These are phyloP conservation scores for Globisporangium polare DNA, from an alignment of 352 stramenopile species.

Conservation along the genomic window DNA sequence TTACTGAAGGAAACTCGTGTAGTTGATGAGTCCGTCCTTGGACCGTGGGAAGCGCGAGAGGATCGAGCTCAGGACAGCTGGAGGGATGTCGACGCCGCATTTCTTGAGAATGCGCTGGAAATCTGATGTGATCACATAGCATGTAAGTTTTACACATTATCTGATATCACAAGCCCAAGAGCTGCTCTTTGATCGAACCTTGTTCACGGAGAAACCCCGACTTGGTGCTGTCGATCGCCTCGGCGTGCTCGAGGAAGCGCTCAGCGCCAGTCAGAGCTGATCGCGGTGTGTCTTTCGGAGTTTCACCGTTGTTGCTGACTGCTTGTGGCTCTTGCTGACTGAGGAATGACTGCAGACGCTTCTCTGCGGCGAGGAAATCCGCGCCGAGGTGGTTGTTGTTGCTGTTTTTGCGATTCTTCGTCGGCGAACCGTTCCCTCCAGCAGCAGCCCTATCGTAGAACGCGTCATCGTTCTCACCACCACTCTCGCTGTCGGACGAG, in stretches of 20 bases:
- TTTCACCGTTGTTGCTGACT: background rate
- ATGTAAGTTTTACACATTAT: no score
- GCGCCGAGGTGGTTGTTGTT: constrained; percentile 18
- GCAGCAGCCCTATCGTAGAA: background rate
- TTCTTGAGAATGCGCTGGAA: constrained; percentile 32
- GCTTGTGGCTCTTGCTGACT: background rate
- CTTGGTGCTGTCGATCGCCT: constrained; percentile 30
- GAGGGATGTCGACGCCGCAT: constrained; percentile 26
- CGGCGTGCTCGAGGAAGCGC: constrained; percentile 43
- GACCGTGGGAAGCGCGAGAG: constrained; percentile 46
- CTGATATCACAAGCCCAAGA: background rate
- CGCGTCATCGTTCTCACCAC: background rate
- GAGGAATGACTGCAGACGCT: constrained; percentile 38
- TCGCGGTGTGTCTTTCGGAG: constrained; percentile 26
- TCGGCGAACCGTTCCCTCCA: background rate
- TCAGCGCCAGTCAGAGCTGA: constrained; percentile 48
- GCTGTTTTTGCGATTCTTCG: background rate
- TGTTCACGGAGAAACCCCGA: constrained; percentile 36
- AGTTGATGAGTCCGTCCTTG: constrained; percentile 29
- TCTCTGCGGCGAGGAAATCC: constrained; percentile 37
- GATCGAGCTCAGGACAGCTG: constrained; percentile 31
- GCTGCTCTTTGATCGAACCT: constrained; percentile 16
- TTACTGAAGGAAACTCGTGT: constrained; percentile 51
- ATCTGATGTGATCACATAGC: constrained; percentile 19
- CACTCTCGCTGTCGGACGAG: constrained; percentile 24